Evolutionary conservation across 768 basidiomycete genomes (phyloP), one percentile per base, ranked within the genome.

Genomic region (Clavaria fumosa): DNA sequence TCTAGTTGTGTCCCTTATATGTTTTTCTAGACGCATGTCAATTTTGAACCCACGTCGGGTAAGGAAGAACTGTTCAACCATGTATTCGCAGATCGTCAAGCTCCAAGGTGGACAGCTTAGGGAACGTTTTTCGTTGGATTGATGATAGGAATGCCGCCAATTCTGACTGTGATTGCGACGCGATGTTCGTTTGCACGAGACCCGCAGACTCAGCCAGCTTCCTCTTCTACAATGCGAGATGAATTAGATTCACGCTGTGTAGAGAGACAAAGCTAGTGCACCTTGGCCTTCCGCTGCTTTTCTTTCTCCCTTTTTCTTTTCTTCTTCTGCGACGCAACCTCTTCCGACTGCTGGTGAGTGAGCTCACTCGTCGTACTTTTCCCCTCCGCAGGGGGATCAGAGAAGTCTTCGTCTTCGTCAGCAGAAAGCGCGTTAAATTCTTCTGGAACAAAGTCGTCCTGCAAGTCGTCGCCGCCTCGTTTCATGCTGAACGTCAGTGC

Each of bases 401-500:
- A n/a, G n/a, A n/a, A n/a, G 22, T 60, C 59, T 21, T 53, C 57
- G 3, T 66, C 70, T 43, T 80, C 80, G 32, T 72, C 76, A 7
- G 64, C 77, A 0, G 75, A 78, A 10, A 70, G 57, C 1, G 73
- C 75, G 0, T 81, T 68, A 10, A 70, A 60, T 31, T 78, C 76
- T 43, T 89, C 77, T 22, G 67, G 67, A 35, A 79, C 61, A 50
- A 79, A 85, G 45, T 86, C 79, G 53, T 89, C 86, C 34, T 81
- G 82, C 14, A 90, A 65, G 62, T 84, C 84, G 62, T 90, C 82
- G 30, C 78, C 76, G 43, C 63, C 64, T 45, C 56, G 60, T 23
- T 54, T 59, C 43, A 38, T 46, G 21, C 36, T 5, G 5, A n/a
- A n/a, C n/a, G n/a, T n/a, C n/a, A n/a, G 23, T 11, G n/a, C 23